phyloP scores from a whole-genome alignment of 331 rosid species.

The Spiraea crenata region DNA sequence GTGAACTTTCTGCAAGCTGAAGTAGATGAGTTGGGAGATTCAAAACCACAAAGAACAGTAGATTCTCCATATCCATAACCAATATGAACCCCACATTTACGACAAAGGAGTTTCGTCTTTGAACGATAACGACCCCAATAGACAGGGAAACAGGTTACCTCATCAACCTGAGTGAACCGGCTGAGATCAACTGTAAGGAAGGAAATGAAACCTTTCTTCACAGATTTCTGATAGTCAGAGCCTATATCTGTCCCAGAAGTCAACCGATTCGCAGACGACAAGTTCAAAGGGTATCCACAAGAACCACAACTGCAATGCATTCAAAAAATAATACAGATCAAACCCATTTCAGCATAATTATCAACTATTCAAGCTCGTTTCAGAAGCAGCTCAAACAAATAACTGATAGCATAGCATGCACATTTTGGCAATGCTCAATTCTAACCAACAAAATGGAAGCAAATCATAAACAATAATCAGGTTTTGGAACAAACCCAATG shows the following conservation, averaged over 20 bases:
- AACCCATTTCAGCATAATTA: conserved; percentile 11
- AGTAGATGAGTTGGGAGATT: conserved; percentile 43
- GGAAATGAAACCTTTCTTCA: conserved; percentile 53
- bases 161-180: conserved; percentile 67
- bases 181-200: conserved; percentile 56
- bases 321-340: background rate
- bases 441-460: background rate
- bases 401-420: background rate
- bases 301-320: conserved; percentile 54
- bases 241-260: conserved; percentile 54
- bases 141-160: conserved; percentile 52
- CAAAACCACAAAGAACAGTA: conserved; percentile 49
- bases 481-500: background rate
- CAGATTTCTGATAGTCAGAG: conserved; percentile 47
- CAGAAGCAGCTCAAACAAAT: conserved; percentile 21
- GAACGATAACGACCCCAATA: conserved; percentile 41
- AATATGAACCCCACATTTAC: conserved; percentile 57
- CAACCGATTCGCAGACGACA: conserved; percentile 54
- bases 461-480: background rate
- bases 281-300: conserved; percentile 68
- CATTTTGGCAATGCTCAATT: background rate
- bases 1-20: conserved; percentile 46
- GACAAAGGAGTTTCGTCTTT: conserved; percentile 59
- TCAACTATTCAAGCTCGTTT: conserved; percentile 8
- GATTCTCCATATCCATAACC: conserved; percentile 60